Evolutionary conservation across 306 rosid genomes (phyloP).

Genomic region (Cucurbita argyrosperma): DNA sequence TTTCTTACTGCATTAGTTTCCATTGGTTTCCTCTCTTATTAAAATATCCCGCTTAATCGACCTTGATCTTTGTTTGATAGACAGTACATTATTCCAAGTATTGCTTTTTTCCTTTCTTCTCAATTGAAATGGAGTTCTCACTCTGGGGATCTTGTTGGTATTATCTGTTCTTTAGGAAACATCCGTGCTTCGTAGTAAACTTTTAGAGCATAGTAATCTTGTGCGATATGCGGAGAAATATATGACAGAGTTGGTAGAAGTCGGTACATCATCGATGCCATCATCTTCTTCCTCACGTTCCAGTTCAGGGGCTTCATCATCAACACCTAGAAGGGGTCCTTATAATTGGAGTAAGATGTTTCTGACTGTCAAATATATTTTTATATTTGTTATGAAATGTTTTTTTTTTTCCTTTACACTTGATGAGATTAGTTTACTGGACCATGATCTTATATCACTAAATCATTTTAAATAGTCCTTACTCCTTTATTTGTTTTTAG

Average conservation of each 20-base stretch:
- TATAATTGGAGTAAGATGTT: slow-evolving; percentile 53
- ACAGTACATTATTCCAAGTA: background rate
- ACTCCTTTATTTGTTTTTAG: background rate
- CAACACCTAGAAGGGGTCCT: slow-evolving; percentile 43
- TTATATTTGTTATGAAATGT: background rate
- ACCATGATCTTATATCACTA: background rate
- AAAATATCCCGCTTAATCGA: background rate
- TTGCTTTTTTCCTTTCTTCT: background rate
- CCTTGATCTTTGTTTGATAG: background rate
- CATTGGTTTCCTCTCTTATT: background rate
- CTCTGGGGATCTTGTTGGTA: slow-evolving; percentile 3
- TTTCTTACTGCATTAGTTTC: background rate
- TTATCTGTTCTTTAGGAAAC: slow-evolving; percentile 47
- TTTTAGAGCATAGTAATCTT: slow-evolving; percentile 56
- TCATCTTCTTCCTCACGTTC: slow-evolving; percentile 30
- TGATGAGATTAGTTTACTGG: background rate
- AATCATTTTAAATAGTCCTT: background rate
- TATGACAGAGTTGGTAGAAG: slow-evolving; percentile 37
- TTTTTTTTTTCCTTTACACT: background rate
- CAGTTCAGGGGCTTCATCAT: slow-evolving; percentile 34
- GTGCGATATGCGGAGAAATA: slow-evolving; percentile 51
- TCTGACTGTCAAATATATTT: background rate
- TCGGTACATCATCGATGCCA: slow-evolving; percentile 19
- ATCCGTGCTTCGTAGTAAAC: slow-evolving; percentile 52
- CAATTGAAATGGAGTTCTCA: background rate